A percentile compares a stretch with the other conserved stretches of the same genome.
Evolutionary conservation across 2,329 filamentous ascomycete species (phyloP).

Genomic region (Neurospora sp.): DNA sequence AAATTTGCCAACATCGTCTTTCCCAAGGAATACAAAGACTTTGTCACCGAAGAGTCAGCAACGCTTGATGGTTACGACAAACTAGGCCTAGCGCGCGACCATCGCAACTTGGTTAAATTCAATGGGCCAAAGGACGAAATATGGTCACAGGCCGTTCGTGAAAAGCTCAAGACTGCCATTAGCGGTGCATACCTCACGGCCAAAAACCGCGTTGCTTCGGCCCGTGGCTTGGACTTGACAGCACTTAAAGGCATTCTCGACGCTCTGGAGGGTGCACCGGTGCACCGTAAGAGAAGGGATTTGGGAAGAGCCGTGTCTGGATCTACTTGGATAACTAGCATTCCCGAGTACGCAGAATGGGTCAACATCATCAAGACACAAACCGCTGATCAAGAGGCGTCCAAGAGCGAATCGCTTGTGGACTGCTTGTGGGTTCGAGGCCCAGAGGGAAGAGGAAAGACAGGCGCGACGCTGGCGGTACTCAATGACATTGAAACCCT

Average conservation of each 20-base stretch:
- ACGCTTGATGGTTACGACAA: background rate
- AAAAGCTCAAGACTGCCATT: background rate
- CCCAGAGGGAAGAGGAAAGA: conserved; percentile 1
- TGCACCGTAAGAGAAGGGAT: background rate
- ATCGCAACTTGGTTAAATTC: background rate
- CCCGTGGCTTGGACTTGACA: background rate
- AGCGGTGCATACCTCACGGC: background rate
- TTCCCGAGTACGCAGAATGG: background rate
- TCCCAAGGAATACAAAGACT: background rate
- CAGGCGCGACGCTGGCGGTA: background rate
- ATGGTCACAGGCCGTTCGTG: background rate
- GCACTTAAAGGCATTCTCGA: background rate
- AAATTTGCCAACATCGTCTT: background rate
- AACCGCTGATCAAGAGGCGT: background rate
- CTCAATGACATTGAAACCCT: background rate
- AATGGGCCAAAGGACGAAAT: background rate
- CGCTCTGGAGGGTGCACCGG: background rate
- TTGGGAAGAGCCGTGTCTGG: background rate
- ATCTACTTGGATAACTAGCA: background rate
- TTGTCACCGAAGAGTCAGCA: background rate
- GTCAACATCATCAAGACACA: background rate
- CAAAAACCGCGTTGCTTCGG: background rate
- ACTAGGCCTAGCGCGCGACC: background rate
- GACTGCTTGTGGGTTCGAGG: conserved; percentile 1
- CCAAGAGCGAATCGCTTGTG: background rate